Evolutionary conservation across 768 basidiomycete genomes (phyloP).

Genomic region (Clavulina sp.): DNA sequence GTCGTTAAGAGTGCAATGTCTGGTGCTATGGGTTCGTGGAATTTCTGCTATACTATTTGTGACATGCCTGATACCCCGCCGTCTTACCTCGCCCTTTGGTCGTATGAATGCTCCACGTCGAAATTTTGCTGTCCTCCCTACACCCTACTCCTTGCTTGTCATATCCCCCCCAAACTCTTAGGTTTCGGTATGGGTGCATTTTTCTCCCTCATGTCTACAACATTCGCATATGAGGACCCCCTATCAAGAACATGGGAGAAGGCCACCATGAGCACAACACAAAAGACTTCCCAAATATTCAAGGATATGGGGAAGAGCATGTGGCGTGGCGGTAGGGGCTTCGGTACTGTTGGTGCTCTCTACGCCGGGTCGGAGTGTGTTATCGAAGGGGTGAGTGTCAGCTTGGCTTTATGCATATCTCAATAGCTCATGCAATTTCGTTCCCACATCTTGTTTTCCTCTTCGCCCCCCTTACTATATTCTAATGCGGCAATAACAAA

Average conservation of each 20-base stretch:
- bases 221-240: slow-evolving; percentile 92
- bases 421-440: neutral
- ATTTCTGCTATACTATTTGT: neutral
- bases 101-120: neutral
- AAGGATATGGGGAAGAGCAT: slow-evolving; percentile 90
- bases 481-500: neutral
- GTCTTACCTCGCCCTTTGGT: no score
- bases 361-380: slow-evolving; percentile 94
- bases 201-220: slow-evolving; percentile 90
- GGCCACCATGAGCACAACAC: slow-evolving; percentile 37
- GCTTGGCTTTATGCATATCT: no score
- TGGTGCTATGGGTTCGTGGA: slow-evolving; percentile 44
- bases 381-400: slow-evolving; percentile 70
- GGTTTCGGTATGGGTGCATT: slow-evolving; percentile 88
- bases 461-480: neutral
- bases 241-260: slow-evolving; percentile 46
- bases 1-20: slow-evolving; percentile 64
- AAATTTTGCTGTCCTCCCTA: slow-evolving; percentile 2
- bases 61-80: neutral
- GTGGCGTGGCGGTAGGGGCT: slow-evolving; percentile 79
- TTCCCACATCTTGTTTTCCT: neutral
- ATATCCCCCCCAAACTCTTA: slow-evolving; percentile 22
- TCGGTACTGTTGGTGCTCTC: slow-evolving; percentile 83
- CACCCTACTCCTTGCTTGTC: no score
- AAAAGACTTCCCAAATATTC: slow-evolving; percentile 73